Evolutionary conservation across 192 early-diverging fungal genomes (phyloP).

Genomic region (Anaeromyces robustus): DNA sequence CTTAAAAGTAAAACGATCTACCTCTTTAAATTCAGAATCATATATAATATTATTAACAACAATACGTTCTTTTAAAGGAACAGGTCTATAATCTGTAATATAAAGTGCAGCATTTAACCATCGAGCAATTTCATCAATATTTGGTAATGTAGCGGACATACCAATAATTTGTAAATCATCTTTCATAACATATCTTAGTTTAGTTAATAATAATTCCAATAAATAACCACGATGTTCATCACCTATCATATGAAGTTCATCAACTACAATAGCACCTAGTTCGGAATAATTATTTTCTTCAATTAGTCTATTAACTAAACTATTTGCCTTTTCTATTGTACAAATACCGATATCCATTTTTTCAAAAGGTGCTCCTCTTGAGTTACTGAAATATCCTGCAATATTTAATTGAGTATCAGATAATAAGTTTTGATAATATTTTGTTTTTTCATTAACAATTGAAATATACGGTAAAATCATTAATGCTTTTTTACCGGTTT

Average conservation of each 20-base stretch:
- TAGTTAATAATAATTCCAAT: conserved; percentile 16
- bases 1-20: neutral
- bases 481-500: conserved; percentile 14
- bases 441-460: conserved; percentile 14
- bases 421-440: conserved; percentile 11
- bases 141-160: conserved; percentile 21
- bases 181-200: conserved; percentile 8
- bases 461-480: conserved; percentile 18
- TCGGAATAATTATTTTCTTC: conserved; percentile 12
- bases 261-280: conserved; percentile 15
- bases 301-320: conserved; percentile 11
- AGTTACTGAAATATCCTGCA: conserved; percentile 16
- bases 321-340: conserved; percentile 13
- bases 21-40: conserved; percentile 3
- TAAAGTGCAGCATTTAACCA: conserved; percentile 18
- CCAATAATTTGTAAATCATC: conserved; percentile 18
- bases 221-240: conserved; percentile 16
- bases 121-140: conserved; percentile 11
- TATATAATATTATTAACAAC: conserved; percentile 12
- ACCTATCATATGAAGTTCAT: conserved; percentile 19
- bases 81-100: conserved; percentile 11
- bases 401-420: conserved; percentile 5
- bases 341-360: conserved; percentile 15
- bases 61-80: conserved; percentile 15
- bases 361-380: conserved; percentile 10